Conservation (phyloP, 2,329 filamentous ascomycete genomes). For the Aureobasidium mangrovei region DNA sequence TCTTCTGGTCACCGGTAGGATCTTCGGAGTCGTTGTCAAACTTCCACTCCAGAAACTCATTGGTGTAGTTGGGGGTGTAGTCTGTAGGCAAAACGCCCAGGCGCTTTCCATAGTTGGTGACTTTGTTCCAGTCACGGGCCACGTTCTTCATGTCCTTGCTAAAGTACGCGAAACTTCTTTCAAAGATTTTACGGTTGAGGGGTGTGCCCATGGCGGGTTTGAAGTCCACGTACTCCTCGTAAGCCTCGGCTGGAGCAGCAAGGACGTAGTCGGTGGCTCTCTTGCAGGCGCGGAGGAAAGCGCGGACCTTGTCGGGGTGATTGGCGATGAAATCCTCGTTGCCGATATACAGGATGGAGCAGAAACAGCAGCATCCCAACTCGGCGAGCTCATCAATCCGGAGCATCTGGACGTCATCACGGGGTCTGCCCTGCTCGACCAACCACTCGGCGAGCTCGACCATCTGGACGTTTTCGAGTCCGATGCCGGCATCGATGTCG, state of each 20-base stretch:
- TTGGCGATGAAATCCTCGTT: conserved; percentile 61
- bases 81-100: conserved; percentile 55
- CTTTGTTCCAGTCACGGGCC: conserved; percentile 65
- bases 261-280: conserved; percentile 65
- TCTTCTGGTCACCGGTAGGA: conserved; percentile 64
- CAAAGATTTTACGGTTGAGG: conserved; percentile 71
- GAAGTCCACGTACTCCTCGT: conserved; percentile 60
- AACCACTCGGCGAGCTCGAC: conserved; percentile 75
- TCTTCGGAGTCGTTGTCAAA: conserved; percentile 57
- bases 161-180: conserved; percentile 70
- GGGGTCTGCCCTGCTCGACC: conserved; percentile 50
- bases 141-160: conserved; percentile 68
- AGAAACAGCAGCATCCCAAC: conserved; percentile 77
- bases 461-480: conserved; percentile 76
- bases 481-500: conserved; percentile 65
- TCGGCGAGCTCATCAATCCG: conserved; percentile 73
- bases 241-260: conserved; percentile 52
- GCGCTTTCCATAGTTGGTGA: conserved; percentile 66
- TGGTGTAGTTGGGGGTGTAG: conserved; percentile 68
- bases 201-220: conserved; percentile 61
- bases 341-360: conserved; percentile 70
- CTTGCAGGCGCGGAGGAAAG: conserved; percentile 67
- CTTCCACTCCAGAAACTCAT: conserved; percentile 58
- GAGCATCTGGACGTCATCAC: conserved; percentile 66
- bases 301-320: conserved; percentile 56